Evolutionary conservation across 257 asterid species (phyloP).

Genomic region (Capsicum chinense): DNA sequence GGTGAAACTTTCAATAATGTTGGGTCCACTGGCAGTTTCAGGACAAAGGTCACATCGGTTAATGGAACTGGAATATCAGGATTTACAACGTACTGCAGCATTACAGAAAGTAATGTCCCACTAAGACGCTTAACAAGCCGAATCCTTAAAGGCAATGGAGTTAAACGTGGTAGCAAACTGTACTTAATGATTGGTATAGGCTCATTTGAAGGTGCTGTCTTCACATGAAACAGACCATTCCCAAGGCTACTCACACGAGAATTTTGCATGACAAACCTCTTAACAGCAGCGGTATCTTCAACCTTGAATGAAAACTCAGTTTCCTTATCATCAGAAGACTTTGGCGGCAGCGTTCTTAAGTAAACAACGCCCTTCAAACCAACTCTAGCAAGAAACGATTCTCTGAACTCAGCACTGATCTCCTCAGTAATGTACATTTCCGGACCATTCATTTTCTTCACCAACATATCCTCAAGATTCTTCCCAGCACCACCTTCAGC

Average conservation of each 20-base stretch:
- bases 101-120: slow-evolving; percentile 88
- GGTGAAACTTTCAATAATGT: slow-evolving; percentile 82
- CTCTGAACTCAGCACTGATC: slow-evolving; percentile 88
- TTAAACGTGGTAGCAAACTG: slow-evolving; percentile 69
- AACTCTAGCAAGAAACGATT: slow-evolving; percentile 84
- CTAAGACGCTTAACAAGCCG: slow-evolving; percentile 85
- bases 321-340: slow-evolving; percentile 64
- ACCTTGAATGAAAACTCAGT: slow-evolving; percentile 93
- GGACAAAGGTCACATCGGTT: slow-evolving; percentile 70
- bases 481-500: slow-evolving; percentile 64
- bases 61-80: slow-evolving; percentile 80
- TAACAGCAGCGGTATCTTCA: slow-evolving; percentile 73
- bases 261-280: slow-evolving; percentile 79
- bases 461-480: slow-evolving; percentile 80
- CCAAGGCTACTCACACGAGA: slow-evolving; percentile 86
- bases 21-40: slow-evolving; percentile 91
- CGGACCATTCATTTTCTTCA: slow-evolving; percentile 91
- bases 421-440: slow-evolving; percentile 91
- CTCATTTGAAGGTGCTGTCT: slow-evolving; percentile 72
- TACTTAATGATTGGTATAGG: slow-evolving; percentile 81
- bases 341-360: slow-evolving; percentile 72
- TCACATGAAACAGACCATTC: slow-evolving; percentile 78
- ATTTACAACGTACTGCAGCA: slow-evolving; percentile 82
- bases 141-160: slow-evolving; percentile 89
- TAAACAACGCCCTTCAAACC: slow-evolving; percentile 81